Evolutionary conservation across 2,329 filamentous ascomycete species (phyloP), one percentile per base, ranked within the genome.

Genomic region (Diaporthe australafricana): DNA sequence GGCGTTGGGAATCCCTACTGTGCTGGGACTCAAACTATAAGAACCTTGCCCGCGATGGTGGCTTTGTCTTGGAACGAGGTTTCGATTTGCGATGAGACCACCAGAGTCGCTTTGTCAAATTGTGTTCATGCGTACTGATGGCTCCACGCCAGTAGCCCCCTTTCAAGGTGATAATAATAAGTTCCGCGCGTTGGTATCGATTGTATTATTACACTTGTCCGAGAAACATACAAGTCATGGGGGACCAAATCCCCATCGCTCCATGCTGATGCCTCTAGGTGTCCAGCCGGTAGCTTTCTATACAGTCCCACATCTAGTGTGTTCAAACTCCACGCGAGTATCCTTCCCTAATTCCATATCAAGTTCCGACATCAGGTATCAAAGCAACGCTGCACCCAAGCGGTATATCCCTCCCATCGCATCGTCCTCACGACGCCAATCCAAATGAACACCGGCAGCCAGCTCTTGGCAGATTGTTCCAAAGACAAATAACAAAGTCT

Each of bases 201-300:
- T 48, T 45, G 25, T 50, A 50, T 50, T 5, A 50, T 50, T 65
- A 35, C 45, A 65, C 14, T 47, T 35, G 60, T n/a, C 60, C 60
- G 38, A 50, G 35, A 48, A 25, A 35, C 45, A 27, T 48, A 48
- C 45, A 38, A 20, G 20, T 50, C 14, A 12, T 25, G 7, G 52
- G 17, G 45, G 16, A 42, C 16, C n/a, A 27, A 48, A 7, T 11
- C 16, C 60, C 45, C 30, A 38, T 38, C 25, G 30, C 60, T 50
- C 60, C 45, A 38, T 65, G 60, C 60, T 38, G 60, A 65, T 50
- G 60, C 42, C 42, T 65, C 60, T 65, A 65, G 42, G 60, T 50
- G 45, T 50, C 25, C 30, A 35, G 60, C 60, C 32, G 45, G 22
- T 27, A 65, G 60, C 50, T 30, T 62, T 65, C 60, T 65, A 50